A percentile compares a stretch with the other conserved stretches of the same genome.
These are phyloP conservation scores for Plectranthus barbatus DNA, from an alignment of 257 asterid species.

Conservation along the genomic window DNA sequence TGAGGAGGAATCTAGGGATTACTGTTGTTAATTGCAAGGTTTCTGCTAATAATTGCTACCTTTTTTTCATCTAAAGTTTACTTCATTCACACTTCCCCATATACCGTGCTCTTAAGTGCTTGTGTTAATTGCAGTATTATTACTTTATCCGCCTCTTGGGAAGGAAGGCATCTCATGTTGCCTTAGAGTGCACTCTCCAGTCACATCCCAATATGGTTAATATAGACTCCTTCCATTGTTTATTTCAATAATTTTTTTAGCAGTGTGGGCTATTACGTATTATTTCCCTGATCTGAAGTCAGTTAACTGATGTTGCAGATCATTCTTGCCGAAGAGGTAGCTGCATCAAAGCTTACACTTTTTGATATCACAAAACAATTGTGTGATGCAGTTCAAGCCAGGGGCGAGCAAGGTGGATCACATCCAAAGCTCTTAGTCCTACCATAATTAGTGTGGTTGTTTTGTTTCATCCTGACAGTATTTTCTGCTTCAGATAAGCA, in stretches of 20 bases:
- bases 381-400: conserved; percentile 95
- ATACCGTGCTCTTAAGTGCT: background rate
- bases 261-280: background rate
- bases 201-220: conserved; percentile 96
- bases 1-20: conserved; percentile 1
- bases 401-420: conserved; percentile 68
- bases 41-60: background rate
- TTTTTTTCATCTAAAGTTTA: background rate
- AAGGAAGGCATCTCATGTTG: conserved; percentile 94
- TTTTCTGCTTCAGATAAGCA: conserved; percentile 55
- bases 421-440: conserved; percentile 3
- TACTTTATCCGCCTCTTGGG: conserved; percentile 96
- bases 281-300: conserved; percentile 1
- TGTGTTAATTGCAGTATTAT: conserved; percentile 63
- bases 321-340: conserved; percentile 95
- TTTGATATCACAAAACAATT: conserved; percentile 90
- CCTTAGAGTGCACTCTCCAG: conserved; percentile 93
- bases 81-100: background rate
- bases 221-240: background rate
- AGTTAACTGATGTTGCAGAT: conserved; percentile 39
- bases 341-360: conserved; percentile 90
- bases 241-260: background rate
- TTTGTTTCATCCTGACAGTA: conserved; percentile 17
- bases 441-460: background rate
- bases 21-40: background rate